Evolutionary conservation across 495 filamentous ascomycete species (phyloP), one percentile per base, ranked within the genome.

Genomic region (Daldinia loculata): DNA sequence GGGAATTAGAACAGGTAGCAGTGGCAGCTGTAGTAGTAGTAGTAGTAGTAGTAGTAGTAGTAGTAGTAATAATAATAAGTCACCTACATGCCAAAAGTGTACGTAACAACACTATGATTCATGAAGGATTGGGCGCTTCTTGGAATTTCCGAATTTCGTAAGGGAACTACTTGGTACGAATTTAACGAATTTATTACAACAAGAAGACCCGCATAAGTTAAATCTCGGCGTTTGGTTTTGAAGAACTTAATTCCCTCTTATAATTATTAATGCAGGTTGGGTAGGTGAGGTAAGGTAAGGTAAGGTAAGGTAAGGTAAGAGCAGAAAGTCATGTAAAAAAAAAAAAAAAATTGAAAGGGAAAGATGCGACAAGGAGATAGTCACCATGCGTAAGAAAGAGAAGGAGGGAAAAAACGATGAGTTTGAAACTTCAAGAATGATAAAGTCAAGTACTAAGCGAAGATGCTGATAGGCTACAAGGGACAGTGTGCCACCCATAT

Each of bases 401-500:
- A 56, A 61, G 41, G 55, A 39, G 53, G 15, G 55, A 67, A 36
- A 59, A 39, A 57, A 2, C n/a, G 27, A 57, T 22, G 59, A 66
- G 50, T 63, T 67, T 74, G 60, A 67, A 71, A 70, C 68, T 52
- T 70, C 32, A 19, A 57, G 36, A 29, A 62, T 53, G 58, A 71
- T 71, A 71, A 71, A 63, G 61, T 43, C 34, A 53, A 29, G 22
- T 48, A 62, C 52, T 61, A 66, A 63, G 68, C 63, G 63, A 63
- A 48, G 27, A 63, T 51, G 56, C 68, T 71, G 68, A 71, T 71
- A 71, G 63, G 68, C 62, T 63, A 61, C 68, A 55, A 26, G 14
- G 32, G 15, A 27, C 43, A 70, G 38, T 39, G 52, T 70, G 38
- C 45, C 61, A 65, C 56, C 56, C 67, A 38, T 61, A 64, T 64